Conservation (phyloP, 768 basidiomycete species). For the Leccinum imitatum region DNA sequence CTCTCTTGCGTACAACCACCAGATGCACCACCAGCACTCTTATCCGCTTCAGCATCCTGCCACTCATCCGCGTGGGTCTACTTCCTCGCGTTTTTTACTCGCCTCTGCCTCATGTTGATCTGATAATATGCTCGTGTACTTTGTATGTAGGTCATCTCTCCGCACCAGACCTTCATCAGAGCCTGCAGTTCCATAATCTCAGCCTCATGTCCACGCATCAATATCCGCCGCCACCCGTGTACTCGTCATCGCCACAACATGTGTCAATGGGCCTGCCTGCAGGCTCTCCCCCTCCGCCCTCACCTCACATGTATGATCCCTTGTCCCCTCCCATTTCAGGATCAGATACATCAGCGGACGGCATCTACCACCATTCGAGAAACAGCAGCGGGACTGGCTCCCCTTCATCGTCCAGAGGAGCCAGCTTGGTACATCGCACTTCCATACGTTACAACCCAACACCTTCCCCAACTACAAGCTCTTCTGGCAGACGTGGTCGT, state of each 20-base stretch:
- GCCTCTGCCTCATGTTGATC: constrained; percentile 61
- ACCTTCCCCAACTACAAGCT: constrained; percentile 73
- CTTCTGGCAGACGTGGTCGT: constrained; percentile 63
- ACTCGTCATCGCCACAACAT: constrained; percentile 63
- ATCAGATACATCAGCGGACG: constrained; percentile 86
- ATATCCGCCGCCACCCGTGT: constrained; percentile 60
- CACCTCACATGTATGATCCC: constrained; percentile 80
- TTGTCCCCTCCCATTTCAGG: constrained; percentile 85
- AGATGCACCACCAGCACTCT: constrained; percentile 41
- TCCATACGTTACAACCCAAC: constrained; percentile 75
- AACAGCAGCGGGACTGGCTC: constrained; percentile 76
- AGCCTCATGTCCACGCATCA: constrained; percentile 69
- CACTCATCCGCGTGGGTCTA: constrained; percentile 72
- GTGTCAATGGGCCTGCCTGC: constrained; percentile 60
- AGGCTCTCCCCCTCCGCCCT: constrained; percentile 71
- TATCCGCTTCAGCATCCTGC: constrained; percentile 59
- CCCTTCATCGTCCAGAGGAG: constrained; percentile 72
- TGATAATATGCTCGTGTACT: constrained; percentile 55
- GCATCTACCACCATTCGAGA: constrained; percentile 70
- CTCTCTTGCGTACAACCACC: constrained; percentile 51
- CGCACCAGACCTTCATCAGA: constrained; percentile 67
- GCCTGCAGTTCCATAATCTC: constrained; percentile 58
- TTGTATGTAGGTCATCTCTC: constrained; percentile 60
- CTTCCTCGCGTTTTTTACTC: constrained; percentile 42
- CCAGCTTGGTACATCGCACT: constrained; percentile 73